Percentiles rank a stretch among this genome's conserved stretches.
phyloP scores from a whole-genome alignment of 345 rosid genomes.

The Gossypium raimondii region DNA sequence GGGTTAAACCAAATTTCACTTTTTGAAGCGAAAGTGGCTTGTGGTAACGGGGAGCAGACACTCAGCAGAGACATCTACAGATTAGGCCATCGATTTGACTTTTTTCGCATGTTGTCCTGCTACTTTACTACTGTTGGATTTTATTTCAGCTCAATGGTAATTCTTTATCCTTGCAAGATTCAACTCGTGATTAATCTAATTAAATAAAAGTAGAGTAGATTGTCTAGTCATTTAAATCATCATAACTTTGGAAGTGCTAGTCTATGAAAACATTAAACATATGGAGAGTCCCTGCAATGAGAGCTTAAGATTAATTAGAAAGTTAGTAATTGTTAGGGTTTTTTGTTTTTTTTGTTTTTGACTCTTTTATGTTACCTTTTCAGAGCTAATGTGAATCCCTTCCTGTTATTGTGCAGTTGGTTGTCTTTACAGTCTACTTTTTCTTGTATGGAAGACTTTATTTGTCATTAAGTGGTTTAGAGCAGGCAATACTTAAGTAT shows the following conservation, averaged over 20 bases:
- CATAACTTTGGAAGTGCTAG: neutral
- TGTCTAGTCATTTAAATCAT: neutral
- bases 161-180: constrained; percentile 20
- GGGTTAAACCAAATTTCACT: constrained; percentile 96
- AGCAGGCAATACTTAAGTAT: constrained; percentile 61
- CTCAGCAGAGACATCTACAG: constrained; percentile 92
- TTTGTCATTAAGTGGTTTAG: constrained; percentile 84
- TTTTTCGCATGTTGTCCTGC: constrained; percentile 91
- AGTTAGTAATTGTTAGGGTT: neutral
- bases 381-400: constrained; percentile 12
- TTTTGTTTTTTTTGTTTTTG: neutral
- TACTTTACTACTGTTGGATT: constrained; percentile 88
- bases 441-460: constrained; percentile 90
- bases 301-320: neutral
- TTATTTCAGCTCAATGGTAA: constrained; percentile 88
- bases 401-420: constrained; percentile 46
- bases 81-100: constrained; percentile 94
- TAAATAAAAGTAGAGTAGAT: neutral
- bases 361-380: neutral
- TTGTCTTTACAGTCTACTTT: constrained; percentile 63
- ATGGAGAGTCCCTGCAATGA: neutral
- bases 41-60: constrained; percentile 95
- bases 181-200: constrained; percentile 6
- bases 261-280: neutral
- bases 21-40: constrained; percentile 97